A percentile compares a stretch with the other conserved stretches of the same genome.
Evolutionary conservation across 2,329 filamentous ascomycete genomes (phyloP).

Genomic region (Trichocomaceae sp.): DNA sequence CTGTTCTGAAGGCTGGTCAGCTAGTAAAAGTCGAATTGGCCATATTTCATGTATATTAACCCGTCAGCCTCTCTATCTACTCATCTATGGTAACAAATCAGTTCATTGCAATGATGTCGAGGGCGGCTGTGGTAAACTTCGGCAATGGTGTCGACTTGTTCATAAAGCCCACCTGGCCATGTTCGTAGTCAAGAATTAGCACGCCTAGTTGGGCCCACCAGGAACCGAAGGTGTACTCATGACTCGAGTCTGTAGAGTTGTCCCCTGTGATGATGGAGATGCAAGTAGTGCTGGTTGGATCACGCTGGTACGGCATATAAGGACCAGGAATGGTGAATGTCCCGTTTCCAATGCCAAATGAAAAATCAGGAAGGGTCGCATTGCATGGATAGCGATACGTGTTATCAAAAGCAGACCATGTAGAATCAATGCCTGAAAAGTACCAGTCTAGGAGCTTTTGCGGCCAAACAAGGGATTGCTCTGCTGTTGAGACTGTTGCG

Average conservation of each 20-base stretch:
- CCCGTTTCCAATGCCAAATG: neutral
- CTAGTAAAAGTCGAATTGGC: neutral
- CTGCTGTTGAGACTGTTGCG: neutral
- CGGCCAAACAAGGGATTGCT: neutral
- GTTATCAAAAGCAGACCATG: neutral
- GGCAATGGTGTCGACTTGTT: neutral
- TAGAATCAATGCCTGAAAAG: neutral
- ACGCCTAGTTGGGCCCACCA: neutral
- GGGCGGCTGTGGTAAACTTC: neutral
- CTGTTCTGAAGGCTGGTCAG: neutral
- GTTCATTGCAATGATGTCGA: neutral
- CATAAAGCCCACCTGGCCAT: constrained; percentile 1
- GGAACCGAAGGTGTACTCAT: neutral
- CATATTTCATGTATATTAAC: neutral
- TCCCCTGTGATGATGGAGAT: neutral
- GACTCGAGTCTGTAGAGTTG: neutral
- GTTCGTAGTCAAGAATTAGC: neutral
- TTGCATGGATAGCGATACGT: constrained; percentile 2
- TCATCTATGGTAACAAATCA: neutral
- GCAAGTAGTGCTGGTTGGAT: neutral
- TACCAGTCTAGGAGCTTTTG: constrained; percentile 6
- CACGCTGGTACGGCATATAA: constrained; percentile 5
- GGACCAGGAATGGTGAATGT: neutral
- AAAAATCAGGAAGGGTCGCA: neutral
- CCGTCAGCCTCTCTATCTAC: neutral